Evolutionary conservation across 345 rosid species (phyloP).

Genomic region (Linum tenue): DNA sequence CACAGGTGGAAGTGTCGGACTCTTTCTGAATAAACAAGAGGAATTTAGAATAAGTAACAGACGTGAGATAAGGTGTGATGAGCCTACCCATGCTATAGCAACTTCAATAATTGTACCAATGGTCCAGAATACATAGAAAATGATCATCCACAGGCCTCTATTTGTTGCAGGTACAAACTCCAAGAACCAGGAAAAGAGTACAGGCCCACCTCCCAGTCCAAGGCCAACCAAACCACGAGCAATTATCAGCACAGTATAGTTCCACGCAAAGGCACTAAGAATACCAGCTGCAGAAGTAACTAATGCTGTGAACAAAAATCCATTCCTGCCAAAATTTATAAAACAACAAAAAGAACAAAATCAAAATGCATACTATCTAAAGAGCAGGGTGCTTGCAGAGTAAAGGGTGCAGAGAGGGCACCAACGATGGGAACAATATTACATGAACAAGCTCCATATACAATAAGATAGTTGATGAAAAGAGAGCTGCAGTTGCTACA

Average conservation of each 20-base stretch:
- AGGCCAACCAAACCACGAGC: constrained; percentile 14
- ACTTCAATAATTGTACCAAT: neutral
- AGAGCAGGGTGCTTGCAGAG: neutral
- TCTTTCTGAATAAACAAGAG: neutral
- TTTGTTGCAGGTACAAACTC: constrained; percentile 4
- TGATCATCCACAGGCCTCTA: constrained; percentile 3
- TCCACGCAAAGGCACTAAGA: constrained; percentile 17
- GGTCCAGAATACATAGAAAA: constrained; percentile 1
- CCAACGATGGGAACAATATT: neutral
- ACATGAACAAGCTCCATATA: neutral
- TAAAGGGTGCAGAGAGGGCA: neutral
- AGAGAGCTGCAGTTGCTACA: neutral
- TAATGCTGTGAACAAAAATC: neutral
- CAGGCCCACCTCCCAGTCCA: constrained; percentile 20
- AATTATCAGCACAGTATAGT: constrained; percentile 11
- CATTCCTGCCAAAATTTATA: neutral
- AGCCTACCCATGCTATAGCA: neutral
- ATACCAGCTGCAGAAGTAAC: constrained; percentile 19
- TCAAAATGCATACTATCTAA: neutral
- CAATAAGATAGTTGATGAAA: neutral
- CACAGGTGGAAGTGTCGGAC: too few relatives aligned
- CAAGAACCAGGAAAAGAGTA: neutral
- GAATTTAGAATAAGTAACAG: neutral
- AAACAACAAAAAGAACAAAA: neutral
- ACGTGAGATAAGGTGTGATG: neutral